Conservation (phyloP, 1,139 yeast genomes). For the Meyerozyma guilliermondii region DNA sequence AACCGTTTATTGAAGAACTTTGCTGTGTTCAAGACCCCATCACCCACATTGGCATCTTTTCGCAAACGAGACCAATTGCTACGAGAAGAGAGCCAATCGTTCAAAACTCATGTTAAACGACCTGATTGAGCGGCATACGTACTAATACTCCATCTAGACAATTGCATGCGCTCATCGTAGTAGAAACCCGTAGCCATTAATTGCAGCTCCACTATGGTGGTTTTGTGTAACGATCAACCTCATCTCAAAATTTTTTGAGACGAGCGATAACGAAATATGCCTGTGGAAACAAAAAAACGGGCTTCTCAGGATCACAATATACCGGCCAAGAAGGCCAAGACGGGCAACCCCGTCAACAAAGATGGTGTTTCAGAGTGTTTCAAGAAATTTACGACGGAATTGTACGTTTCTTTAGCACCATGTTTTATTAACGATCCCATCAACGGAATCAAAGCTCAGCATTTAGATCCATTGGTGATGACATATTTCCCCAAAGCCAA, state of each 20-base stretch:
- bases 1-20: slow-evolving; percentile 44
- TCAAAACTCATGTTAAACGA: slow-evolving; percentile 28
- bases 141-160: background rate
- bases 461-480: slow-evolving; percentile 86
- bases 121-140: background rate
- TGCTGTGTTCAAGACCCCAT: slow-evolving; percentile 33
- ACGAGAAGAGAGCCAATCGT: slow-evolving; percentile 50
- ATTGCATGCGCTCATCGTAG: background rate
- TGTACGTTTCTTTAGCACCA: slow-evolving; percentile 88
- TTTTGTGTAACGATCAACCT: slow-evolving; percentile 1
- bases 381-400: slow-evolving; percentile 53
- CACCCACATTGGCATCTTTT: slow-evolving; percentile 13
- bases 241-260: slow-evolving; percentile 2
- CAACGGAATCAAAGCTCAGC: slow-evolving; percentile 79
- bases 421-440: slow-evolving; percentile 61
- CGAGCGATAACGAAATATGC: background rate
- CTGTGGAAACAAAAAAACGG: slow-evolving; percentile 2
- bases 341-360: slow-evolving; percentile 29
- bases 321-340: slow-evolving; percentile 13
- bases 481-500: slow-evolving; percentile 65
- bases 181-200: background rate
- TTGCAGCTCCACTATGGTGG: too few species aligned
- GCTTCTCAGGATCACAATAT: background rate
- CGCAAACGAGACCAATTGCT: slow-evolving; percentile 38
- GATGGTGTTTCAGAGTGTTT: slow-evolving; percentile 60